phyloP scores from a whole-genome alignment of 768 basidiomycete genomes.

The Rhizopogon roseolus region DNA sequence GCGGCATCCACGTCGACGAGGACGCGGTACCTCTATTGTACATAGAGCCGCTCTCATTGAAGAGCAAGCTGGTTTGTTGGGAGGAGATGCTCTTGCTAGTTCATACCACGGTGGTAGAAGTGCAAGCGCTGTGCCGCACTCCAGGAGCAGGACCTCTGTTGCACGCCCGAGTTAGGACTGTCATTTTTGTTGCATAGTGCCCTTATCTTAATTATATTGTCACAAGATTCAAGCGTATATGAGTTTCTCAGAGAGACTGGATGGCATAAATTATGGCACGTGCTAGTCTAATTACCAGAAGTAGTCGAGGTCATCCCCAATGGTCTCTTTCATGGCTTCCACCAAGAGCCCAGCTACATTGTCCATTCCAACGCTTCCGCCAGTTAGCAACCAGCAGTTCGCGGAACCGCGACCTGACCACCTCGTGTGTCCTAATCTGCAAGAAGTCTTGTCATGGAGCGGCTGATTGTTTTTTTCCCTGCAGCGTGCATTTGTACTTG shows the following conservation, averaged over 20 bases:
- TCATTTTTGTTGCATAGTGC: neutral
- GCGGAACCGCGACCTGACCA: constrained; percentile 37
- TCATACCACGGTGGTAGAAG: constrained; percentile 23
- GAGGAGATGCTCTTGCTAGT: constrained; percentile 33
- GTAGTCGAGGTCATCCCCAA: neutral
- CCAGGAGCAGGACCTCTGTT: constrained; percentile 36
- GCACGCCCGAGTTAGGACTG: constrained; percentile 1
- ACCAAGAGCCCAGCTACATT: neutral
- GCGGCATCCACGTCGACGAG: constrained; percentile 33
- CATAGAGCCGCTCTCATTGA: constrained; percentile 30
- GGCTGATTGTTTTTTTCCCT: neutral
- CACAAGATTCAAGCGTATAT: neutral
- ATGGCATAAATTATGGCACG: too few relatives aligned
- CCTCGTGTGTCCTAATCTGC: constrained; percentile 30
- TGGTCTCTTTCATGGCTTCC: neutral
- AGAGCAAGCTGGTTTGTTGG: constrained; percentile 46
- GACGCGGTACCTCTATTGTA: constrained; percentile 22
- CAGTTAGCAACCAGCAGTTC: constrained; percentile 16
- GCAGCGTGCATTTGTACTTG: constrained; percentile 66
- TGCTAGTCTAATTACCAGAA: neutral
- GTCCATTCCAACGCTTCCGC: neutral
- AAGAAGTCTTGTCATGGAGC: neutral
- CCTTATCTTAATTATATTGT: neutral
- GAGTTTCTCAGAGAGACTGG: too few relatives aligned
- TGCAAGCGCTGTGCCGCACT: constrained; percentile 21